These are phyloP conservation scores for Monosporozyma solicola DNA, from an alignment of 805 yeast species.

Conservation along the genomic window DNA sequence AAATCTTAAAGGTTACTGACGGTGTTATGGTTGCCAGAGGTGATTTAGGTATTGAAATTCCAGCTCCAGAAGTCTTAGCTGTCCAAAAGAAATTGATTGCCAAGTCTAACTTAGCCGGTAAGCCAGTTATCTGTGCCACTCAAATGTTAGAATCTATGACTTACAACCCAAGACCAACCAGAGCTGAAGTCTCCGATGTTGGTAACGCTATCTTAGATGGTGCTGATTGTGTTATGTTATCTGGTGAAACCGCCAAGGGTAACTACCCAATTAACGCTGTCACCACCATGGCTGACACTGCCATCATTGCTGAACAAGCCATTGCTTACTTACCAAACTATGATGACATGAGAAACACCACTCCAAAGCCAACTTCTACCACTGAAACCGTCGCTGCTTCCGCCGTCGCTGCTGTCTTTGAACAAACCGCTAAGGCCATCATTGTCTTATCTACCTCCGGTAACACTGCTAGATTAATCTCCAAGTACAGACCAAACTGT, in stretches of 20 bases:
- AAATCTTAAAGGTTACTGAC: constrained; percentile 86
- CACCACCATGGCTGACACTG: constrained; percentile 97
- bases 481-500: constrained; percentile 96
- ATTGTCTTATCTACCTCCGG: constrained; percentile 94
- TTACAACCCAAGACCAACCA: constrained; percentile 98
- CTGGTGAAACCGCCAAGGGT: constrained; percentile 99
- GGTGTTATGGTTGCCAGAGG: constrained; percentile 99
- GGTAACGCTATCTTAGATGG: constrained; percentile 99
- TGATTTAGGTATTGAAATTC: constrained; percentile 98
- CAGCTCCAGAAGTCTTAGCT: constrained; percentile 96
- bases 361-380: constrained; percentile 83
- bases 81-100: constrained; percentile 99
- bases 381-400: constrained; percentile 96
- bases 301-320: constrained; percentile 93
- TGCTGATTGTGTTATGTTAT: constrained; percentile 99
- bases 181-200: constrained; percentile 98
- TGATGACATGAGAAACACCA: constrained; percentile 80
- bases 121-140: constrained; percentile 99
- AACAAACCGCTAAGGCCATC: constrained; percentile 94
- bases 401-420: constrained; percentile 92
- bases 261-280: constrained; percentile 97
- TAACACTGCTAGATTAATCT: constrained; percentile 87
- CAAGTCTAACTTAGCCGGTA: constrained; percentile 97
- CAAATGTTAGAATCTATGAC: constrained; percentile 99
- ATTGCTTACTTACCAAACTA: constrained; percentile 77